A percentile compares a stretch with the other conserved stretches of the same genome.
Evolutionary conservation across 2,329 filamentous ascomycete genomes (phyloP).

Genomic region (Passalora sequoiae): DNA sequence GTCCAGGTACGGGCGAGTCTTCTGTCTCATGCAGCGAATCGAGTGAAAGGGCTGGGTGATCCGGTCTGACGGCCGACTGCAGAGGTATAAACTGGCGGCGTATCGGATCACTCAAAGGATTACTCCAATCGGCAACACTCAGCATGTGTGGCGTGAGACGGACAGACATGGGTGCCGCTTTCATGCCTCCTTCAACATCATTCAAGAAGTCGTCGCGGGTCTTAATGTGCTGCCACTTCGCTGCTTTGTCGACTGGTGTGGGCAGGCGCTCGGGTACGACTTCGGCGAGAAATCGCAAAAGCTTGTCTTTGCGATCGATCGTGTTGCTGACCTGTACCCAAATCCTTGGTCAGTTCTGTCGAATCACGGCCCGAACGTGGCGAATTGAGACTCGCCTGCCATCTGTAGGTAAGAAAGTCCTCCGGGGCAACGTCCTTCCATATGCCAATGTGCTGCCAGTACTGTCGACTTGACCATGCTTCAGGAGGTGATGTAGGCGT

Average conservation of each 20-base stretch:
- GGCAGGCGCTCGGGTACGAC: slow-evolving; percentile 51
- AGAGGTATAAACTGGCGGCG: slow-evolving; percentile 58
- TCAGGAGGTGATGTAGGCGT: not conserved
- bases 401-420: slow-evolving; percentile 51
- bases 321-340: slow-evolving; percentile 44
- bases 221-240: slow-evolving; percentile 32
- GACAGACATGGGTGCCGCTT: slow-evolving; percentile 54
- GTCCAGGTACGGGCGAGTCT: slow-evolving; percentile 52
- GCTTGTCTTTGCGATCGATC: slow-evolving; percentile 45
- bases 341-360: not conserved
- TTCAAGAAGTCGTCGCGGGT: slow-evolving; percentile 51
- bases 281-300: slow-evolving; percentile 47
- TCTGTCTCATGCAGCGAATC: slow-evolving; percentile 56
- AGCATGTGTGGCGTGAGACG: slow-evolving; percentile 58
- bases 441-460: slow-evolving; percentile 20
- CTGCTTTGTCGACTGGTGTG: slow-evolving; percentile 18
- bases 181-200: slow-evolving; percentile 52
- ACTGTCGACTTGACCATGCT: slow-evolving; percentile 5
- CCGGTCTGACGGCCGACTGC: slow-evolving; percentile 48
- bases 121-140: slow-evolving; percentile 55
- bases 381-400: slow-evolving; percentile 46
- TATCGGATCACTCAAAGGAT: slow-evolving; percentile 56
- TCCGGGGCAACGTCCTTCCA: slow-evolving; percentile 47
- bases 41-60: slow-evolving; percentile 52
- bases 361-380: not conserved